Evolutionary conservation across 768 basidiomycete species (phyloP).

Genomic region (Rossbeevera mucosa): DNA sequence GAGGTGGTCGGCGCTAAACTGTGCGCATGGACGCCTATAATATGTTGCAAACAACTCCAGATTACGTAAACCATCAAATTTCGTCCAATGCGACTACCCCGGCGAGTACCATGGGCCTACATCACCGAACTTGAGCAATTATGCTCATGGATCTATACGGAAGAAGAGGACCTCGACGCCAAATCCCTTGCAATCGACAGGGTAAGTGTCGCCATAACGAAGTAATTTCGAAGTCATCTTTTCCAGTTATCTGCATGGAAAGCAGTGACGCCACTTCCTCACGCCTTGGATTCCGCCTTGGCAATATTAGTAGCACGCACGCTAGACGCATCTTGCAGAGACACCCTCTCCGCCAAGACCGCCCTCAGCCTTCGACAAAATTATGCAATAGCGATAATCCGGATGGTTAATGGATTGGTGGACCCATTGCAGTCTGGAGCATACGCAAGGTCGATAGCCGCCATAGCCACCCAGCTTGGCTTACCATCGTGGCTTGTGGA

Average conservation of each 20-base stretch:
- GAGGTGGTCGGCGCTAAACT: constrained; percentile 2
- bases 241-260: constrained; percentile 75
- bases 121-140: constrained; percentile 68
- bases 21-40: no score
- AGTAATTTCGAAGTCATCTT: constrained; percentile 8
- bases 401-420: constrained; percentile 92
- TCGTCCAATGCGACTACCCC: constrained; percentile 60
- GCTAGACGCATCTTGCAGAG: constrained; percentile 42
- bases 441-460: constrained; percentile 87
- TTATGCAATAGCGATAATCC: constrained; percentile 76
- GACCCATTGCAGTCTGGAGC: constrained; percentile 88
- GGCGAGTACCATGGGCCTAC: constrained; percentile 75
- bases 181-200: constrained; percentile 58
- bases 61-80: background rate
- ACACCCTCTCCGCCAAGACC: constrained; percentile 23
- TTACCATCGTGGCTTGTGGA: constrained; percentile 89
- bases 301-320: constrained; percentile 56
- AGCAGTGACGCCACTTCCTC: constrained; percentile 69
- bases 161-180: constrained; percentile 54
- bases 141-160: constrained; percentile 69
- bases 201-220: constrained; percentile 38
- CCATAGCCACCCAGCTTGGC: constrained; percentile 81
- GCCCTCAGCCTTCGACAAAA: constrained; percentile 62
- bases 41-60: no score
- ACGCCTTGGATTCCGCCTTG: constrained; percentile 72